Base-by-base conservation (phyloP, 306 rosid species). In the Bauhinia variegata region DNA sequence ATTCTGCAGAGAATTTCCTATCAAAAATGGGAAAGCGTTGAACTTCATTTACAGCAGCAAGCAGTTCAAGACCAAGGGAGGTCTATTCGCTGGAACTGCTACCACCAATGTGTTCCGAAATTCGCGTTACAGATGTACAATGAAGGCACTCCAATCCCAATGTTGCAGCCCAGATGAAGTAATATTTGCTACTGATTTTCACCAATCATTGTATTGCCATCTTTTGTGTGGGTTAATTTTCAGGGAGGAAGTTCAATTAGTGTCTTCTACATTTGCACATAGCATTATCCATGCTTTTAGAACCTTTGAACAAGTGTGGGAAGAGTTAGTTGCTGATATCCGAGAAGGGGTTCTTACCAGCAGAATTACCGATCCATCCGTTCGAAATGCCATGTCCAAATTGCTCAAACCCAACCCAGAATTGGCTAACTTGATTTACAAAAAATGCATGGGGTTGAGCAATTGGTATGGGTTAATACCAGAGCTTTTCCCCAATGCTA, bases 381-480 rank as follows among this genome's bases (percentile, higher is more conserved):
- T 88, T 59, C 81, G 95, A 23, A 18, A 41, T 9, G 91, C 95
- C 1, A 82, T 93, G 87, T 83, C 87, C 2, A 83, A 83, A 43
- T 5, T 93, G 39, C 92, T 93, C 4, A 85, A 75, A 55, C 96
- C 99, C 9, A 76, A 93, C 71, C 99, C 97, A 0, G 84, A 88
- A 39, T 68, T 85, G 43, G 97, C 97, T 5, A 82, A 88, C 76
- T 58, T 77, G 72, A 78, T 93, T 57, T 55, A 68, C 38, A 39
- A 12, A 8, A 90, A 81, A 46, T 84, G 91, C 17, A 61, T 69
- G 5, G 88, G 84, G 13, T 62, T 93, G 70, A 89, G 88, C 57
- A 90, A 93, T 58, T 90, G 96, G 96, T 80, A 81, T 77, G 91
- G 99, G 7, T 65, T 93, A 23, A 85, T 93, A 55, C 99, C 92